Base-by-base conservation (phyloP, 495 filamentous ascomycete genomes). In the Aspergillus baeticus region DNA sequence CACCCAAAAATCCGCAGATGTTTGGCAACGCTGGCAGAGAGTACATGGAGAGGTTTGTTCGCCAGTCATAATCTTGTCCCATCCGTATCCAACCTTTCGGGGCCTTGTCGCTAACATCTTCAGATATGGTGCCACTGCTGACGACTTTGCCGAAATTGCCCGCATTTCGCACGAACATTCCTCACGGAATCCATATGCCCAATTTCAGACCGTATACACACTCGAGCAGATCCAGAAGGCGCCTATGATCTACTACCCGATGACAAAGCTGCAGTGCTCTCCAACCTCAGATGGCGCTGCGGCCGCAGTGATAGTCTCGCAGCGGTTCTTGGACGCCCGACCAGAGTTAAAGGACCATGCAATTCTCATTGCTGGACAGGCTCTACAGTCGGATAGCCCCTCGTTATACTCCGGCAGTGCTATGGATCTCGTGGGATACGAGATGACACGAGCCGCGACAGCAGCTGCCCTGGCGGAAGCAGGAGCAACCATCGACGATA, bases 11-110 rank as follows among this genome's bases (percentile, higher is more conserved):
- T 6, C 92, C 92, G 0, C 94, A 98, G 73, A 83, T 96, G 77
- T 98, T 98, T 65, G 94, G 90, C 3, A 97, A 98, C 62, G 94
- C 94, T 0, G 94, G 93, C 14, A 68, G 84, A 21, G 94, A 97
- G 71, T 97, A 98, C 64, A 96, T 96, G 80, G 89, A 96, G 77
- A 95, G 89, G 86, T 92, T 72, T 46, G 81, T 5, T 10, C 20
- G 10, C 33, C 14, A 38, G 34, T 29, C 20, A n/a, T n/a, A n/a
- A n/a, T n/a, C n/a, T n/a, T n/a, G n/a, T n/a, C n/a, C n/a, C n/a
- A n/a, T n/a, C n/a, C n/a, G n/a, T n/a, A n/a, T n/a, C n/a, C n/a
- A n/a, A n/a, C n/a, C n/a, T n/a, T n/a, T n/a, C n/a, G n/a, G n/a
- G n/a, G n/a, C n/a, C n/a, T n/a, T n/a, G n/a, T n/a, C n/a, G 38